Evolutionary conservation across 2,329 filamentous ascomycete genomes (phyloP).

Genomic region (Calonectria henricotiae): DNA sequence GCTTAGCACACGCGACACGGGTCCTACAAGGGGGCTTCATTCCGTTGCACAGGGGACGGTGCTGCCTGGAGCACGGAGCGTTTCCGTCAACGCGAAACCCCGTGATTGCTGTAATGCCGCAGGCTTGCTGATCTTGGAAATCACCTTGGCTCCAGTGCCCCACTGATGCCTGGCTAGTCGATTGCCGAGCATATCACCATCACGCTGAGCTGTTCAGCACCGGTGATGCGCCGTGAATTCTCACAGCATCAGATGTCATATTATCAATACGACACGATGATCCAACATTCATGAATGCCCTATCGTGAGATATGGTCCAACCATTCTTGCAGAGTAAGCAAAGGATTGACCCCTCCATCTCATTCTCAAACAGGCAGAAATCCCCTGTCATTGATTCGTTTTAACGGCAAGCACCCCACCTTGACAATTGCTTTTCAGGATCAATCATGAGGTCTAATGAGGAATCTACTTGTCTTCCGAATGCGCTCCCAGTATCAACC

Average conservation of each 20-base stretch:
- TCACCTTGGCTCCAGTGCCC: conserved; percentile 27
- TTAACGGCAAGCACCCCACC: neutral
- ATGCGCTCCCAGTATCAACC: neutral
- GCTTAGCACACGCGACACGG: conserved; percentile 30
- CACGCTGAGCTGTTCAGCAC: conserved; percentile 35
- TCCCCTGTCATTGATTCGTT: neutral
- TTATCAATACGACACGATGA: conserved; percentile 16
- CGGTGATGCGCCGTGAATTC: conserved; percentile 45
- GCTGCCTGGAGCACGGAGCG: conserved; percentile 47
- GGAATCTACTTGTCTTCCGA: neutral
- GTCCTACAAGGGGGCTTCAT: conserved; percentile 10
- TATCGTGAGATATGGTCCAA: conserved; percentile 35
- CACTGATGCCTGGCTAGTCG: conserved; percentile 49
- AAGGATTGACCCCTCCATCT: conserved; percentile 9
- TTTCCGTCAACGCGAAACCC: conserved; percentile 48
- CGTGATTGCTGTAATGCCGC: conserved; percentile 40
- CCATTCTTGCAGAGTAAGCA: conserved; percentile 25
- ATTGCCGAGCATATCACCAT: conserved; percentile 5
- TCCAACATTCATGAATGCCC: conserved; percentile 7
- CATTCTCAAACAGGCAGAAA: conserved; percentile 39
- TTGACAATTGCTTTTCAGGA: no score
- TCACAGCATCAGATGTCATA: neutral
- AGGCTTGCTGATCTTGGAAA: conserved; percentile 15
- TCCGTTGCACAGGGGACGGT: conserved; percentile 38
- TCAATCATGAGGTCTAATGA: neutral